Evolutionary conservation across 2,329 filamentous ascomycete genomes (phyloP).

Genomic region (Fusarium sarcochroum): DNA sequence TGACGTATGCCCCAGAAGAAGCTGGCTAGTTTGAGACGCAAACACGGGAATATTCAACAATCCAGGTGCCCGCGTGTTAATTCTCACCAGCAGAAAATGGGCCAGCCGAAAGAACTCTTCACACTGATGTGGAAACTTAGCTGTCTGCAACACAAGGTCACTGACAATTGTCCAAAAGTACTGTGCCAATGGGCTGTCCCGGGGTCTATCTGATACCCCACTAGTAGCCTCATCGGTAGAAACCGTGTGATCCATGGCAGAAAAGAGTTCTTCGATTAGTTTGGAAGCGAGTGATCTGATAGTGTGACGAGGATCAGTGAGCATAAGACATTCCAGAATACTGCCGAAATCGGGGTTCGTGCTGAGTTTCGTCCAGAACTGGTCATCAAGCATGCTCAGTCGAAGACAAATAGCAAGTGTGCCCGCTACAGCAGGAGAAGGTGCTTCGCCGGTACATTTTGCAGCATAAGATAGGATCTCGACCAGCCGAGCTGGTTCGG

Average conservation of each 20-base stretch:
- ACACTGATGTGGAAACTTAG: conserved; percentile 54
- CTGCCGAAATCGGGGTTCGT: conserved; percentile 41
- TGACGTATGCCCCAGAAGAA: conserved; percentile 58
- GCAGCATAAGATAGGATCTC: conserved; percentile 49
- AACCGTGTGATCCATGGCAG: conserved; percentile 11
- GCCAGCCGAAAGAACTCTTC: conserved; percentile 63
- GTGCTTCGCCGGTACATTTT: conserved; percentile 40
- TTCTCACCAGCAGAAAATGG: conserved; percentile 56
- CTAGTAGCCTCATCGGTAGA: conserved; percentile 1
- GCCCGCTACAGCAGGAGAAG: conserved; percentile 46
- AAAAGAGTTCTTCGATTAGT: conserved; percentile 52
- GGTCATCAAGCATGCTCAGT: conserved; percentile 46
- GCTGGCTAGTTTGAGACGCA: conserved; percentile 49
- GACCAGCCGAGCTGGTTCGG: conserved; percentile 43
- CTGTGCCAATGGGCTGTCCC: conserved; percentile 33
- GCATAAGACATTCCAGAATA: conserved; percentile 46
- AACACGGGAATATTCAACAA: conserved; percentile 51
- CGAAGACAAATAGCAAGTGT: conserved; percentile 50
- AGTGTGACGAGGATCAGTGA: conserved; percentile 46
- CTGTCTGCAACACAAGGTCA: conserved; percentile 53
- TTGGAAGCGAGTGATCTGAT: conserved; percentile 52
- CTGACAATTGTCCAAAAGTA: conserved; percentile 54
- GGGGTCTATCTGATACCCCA: background rate
- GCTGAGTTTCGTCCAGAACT: conserved; percentile 50
- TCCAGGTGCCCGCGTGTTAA: conserved; percentile 47